Conservation (phyloP, 306 rosid genomes). For the Trifolium repens region DNA sequence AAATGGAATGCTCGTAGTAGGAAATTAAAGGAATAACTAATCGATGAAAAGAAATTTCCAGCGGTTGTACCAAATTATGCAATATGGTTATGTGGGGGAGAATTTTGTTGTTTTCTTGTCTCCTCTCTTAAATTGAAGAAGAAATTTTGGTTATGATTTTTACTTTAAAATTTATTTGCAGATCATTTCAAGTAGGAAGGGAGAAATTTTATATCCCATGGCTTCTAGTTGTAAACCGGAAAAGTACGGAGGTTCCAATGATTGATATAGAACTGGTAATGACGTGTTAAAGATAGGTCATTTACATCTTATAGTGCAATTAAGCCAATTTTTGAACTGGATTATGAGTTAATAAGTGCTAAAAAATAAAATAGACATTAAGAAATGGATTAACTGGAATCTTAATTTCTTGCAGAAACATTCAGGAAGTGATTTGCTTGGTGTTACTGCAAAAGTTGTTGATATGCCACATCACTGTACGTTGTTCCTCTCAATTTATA, state of each 20-base stretch:
- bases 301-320: conserved; percentile 17
- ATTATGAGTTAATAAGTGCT: conserved; percentile 7
- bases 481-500: conserved; percentile 34
- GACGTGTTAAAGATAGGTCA: conserved; percentile 15
- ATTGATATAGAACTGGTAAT: conserved; percentile 83
- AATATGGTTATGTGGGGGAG: background rate
- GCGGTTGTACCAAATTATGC: background rate
- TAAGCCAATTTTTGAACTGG: conserved; percentile 10
- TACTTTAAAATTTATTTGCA: conserved; percentile 41
- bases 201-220: conserved; percentile 91
- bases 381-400: conserved; percentile 28
- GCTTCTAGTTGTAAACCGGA: conserved; percentile 93
- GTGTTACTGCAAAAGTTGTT: conserved; percentile 92
- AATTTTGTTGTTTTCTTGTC: background rate
- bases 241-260: conserved; percentile 89
- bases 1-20: background rate
- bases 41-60: background rate
- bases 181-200: conserved; percentile 96
- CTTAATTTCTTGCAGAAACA: conserved; percentile 67
- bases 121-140: background rate
- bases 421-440: conserved; percentile 88
- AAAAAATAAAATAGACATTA: background rate
- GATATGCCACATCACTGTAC: conserved; percentile 98
- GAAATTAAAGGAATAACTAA: conserved; percentile 19
- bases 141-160: conserved; percentile 31